A percentile compares a stretch with the other conserved stretches of the same genome.
These are phyloP conservation scores for Lactifluus rugatus DNA, from an alignment of 768 basidiomycete species.

Conservation along the genomic window DNA sequence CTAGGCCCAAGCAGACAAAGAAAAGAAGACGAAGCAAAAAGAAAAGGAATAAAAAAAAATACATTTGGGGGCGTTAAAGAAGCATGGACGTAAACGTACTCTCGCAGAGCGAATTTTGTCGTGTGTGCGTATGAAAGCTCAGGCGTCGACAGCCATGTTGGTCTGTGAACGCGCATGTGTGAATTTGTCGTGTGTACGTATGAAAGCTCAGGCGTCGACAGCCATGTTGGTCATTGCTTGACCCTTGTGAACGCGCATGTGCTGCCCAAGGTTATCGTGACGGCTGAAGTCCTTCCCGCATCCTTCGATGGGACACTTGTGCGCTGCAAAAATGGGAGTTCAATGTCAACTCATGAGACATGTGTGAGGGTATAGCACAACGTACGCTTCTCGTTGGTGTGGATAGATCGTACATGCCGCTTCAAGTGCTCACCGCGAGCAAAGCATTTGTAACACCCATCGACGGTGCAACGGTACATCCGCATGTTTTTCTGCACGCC, in stretches of 20 bases:
- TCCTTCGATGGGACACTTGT: conserved; percentile 67
- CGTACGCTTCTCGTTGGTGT: conserved; percentile 90
- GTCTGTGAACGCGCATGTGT: conserved; percentile 73
- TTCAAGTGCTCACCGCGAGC: conserved; percentile 85
- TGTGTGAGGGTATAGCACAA: conserved; percentile 17
- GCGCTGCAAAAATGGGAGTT: conserved; percentile 39
- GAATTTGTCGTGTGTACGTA: too few species aligned
- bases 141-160: background rate
- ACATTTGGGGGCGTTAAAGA: background rate
- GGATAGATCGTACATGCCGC: conserved; percentile 79
- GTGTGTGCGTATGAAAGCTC: background rate
- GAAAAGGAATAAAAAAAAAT: background rate
- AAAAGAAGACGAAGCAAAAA: background rate
- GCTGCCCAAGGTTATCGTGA: conserved; percentile 83
- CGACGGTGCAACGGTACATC: conserved; percentile 63
- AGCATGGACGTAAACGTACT: background rate
- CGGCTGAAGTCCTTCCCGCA: conserved; percentile 81
- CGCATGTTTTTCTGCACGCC: conserved; percentile 26
- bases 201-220: conserved; percentile 9
- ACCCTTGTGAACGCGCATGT: conserved; percentile 69
- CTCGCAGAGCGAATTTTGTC: background rate
- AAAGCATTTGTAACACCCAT: conserved; percentile 82
- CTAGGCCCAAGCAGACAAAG: conserved; percentile 11
- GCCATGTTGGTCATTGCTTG: background rate
- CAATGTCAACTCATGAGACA: conserved; percentile 5